A percentile compares a stretch with the other conserved stretches of the same genome.
These are phyloP conservation scores for Huntiella abstrusa DNA, from an alignment of 2,329 filamentous ascomycete species.

Conservation along the genomic window DNA sequence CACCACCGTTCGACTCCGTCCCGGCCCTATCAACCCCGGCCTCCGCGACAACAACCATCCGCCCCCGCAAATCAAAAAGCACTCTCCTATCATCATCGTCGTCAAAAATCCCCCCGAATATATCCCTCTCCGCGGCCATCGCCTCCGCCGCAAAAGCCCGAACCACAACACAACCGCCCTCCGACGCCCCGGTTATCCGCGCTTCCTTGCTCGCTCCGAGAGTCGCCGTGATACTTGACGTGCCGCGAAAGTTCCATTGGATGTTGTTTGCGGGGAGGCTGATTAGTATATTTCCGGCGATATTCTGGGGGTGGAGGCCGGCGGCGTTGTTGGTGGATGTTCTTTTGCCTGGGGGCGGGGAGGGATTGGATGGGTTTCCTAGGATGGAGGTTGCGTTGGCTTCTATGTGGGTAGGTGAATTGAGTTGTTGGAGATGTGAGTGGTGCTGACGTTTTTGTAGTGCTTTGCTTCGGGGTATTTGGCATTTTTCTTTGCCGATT, in stretches of 20 bases:
- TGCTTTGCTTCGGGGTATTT: constrained; percentile 61
- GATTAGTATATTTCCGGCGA: constrained; percentile 48
- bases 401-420: constrained; percentile 47
- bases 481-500: constrained; percentile 69
- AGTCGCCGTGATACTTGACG: constrained; percentile 58
- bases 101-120: constrained; percentile 9
- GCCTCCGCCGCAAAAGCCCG: constrained; percentile 6
- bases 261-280: constrained; percentile 56
- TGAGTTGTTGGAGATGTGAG: neutral
- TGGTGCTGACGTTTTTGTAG: constrained; percentile 22
- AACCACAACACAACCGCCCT: neutral
- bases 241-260: constrained; percentile 53
- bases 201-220: constrained; percentile 48
- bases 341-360: constrained; percentile 25
- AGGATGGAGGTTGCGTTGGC: constrained; percentile 53
- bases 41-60: neutral
- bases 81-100: neutral
- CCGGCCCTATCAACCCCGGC: neutral
- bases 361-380: constrained; percentile 16
- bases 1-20: constrained; percentile 8
- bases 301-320: constrained; percentile 53
- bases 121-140: constrained; percentile 8
- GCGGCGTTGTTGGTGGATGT: constrained; percentile 49
- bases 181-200: constrained; percentile 2
- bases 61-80: neutral